Conservation (phyloP, 371 early-diverging fungal genomes). For the Furculomyces boomerangus region DNA sequence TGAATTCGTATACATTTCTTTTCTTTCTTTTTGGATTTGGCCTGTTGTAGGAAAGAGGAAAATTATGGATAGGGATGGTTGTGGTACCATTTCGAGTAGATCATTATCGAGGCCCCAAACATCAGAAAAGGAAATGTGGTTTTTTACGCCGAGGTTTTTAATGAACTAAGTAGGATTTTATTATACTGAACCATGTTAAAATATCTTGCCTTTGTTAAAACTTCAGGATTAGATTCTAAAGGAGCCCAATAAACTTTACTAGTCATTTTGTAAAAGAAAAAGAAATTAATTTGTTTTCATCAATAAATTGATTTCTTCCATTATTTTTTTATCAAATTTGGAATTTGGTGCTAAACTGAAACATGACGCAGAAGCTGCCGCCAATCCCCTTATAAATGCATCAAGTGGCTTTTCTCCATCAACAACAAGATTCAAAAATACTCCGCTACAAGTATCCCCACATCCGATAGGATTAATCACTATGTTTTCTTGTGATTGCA, state of each 20-base stretch:
- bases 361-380: conserved; percentile 30
- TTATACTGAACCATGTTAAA: background rate
- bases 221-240: conserved; percentile 71
- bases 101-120: conserved; percentile 68
- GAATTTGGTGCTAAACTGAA: conserved; percentile 23
- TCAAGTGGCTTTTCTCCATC: conserved; percentile 8
- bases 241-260: conserved; percentile 48
- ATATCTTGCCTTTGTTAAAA: conserved; percentile 24
- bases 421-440: conserved; percentile 20
- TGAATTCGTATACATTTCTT: background rate
- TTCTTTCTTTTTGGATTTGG: conserved; percentile 18
- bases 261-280: too few species aligned
- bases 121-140: conserved; percentile 34
- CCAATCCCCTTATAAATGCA: conserved; percentile 25
- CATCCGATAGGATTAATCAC: conserved; percentile 29
- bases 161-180: background rate
- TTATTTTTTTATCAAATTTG: conserved; percentile 19
- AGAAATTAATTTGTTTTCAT: too few species aligned
- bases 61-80: conserved; percentile 59
- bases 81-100: conserved; percentile 54
- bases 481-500: conserved; percentile 1
- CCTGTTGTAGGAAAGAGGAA: conserved; percentile 50
- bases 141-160: conserved; percentile 21
- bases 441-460: conserved; percentile 29
- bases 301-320: conserved; percentile 11